Evolutionary conservation across 495 filamentous ascomycete species (phyloP), one percentile per base, ranked within the genome.

Genomic region (Aspergillus hancockii): DNA sequence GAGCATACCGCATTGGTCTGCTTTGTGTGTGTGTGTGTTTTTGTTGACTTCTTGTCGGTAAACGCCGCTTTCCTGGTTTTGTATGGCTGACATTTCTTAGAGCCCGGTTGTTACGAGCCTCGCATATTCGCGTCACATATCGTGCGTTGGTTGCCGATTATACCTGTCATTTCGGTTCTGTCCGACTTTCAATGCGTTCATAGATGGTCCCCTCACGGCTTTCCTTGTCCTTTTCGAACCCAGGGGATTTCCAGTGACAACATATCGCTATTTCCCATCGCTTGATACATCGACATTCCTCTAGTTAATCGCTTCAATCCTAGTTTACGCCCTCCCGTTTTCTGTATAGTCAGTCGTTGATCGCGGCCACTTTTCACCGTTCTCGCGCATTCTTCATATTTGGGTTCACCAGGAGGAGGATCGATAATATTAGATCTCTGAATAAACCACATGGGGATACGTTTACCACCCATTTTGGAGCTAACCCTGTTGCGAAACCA

Each of bases 341-440:
- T 12, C 8, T n/a, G 22, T 4, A 21, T 6, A 3, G 23, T 47
- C 23, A 8, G 43, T 6, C 13, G 19, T 47, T n/a, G 43, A 13
- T 47, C 43, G 43, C 21, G 6, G 19, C 19, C 25, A 46, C 28
- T 53, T 1, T 9, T 38, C 25, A 14, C 34, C 55, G 19, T 38
- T 19, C 47, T 58, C 46, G 55, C 55, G 53, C 53, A 46, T 46
- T 43, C 41, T 45, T 46, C 38, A 18, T 7, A 41, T 41, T 41
- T n/a, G 16, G 14, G 16, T 41, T 41, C 38, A 41, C 14, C n/a
- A 41, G 5, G 38, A 41, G 13, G 14, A 41, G 38, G 38, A n/a
- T n/a, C 38, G 38, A 41, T 41, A 6, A 41, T 3, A 3, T 41
- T 16, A 14, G 8, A 14, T 36, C 38, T 41, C 38, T 28, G 12